Conservation (phyloP, 495 filamentous ascomycete genomes). For the Penicillium riverlandense region DNA sequence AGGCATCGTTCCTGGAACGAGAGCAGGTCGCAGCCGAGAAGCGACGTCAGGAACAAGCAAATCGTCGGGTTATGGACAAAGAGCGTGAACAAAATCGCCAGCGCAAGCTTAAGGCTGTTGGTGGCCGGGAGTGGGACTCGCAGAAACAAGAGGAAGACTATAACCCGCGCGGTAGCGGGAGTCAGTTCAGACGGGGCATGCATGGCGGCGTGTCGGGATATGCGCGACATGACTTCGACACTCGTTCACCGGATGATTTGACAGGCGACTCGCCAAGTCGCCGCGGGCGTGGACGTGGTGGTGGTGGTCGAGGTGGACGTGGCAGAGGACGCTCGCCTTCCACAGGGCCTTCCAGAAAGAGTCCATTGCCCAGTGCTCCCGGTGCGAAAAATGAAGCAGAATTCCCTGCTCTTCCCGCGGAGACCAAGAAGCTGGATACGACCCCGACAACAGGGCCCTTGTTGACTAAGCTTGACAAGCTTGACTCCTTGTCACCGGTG, state of each 20-base stretch:
- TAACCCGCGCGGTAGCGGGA: conserved; percentile 37
- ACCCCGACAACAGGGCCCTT: conserved; percentile 1
- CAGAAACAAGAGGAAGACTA: conserved; percentile 63
- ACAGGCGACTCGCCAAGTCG: neutral
- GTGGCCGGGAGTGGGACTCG: conserved; percentile 69
- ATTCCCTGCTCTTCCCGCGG: conserved; percentile 38
- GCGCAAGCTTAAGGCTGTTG: conserved; percentile 59
- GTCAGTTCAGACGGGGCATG: conserved; percentile 47
- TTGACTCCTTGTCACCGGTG: conserved; percentile 17
- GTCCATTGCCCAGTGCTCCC: conserved; percentile 9
- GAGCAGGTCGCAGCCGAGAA: conserved; percentile 51
- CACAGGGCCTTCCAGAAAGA: conserved; percentile 10
- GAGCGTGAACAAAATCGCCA: conserved; percentile 67
- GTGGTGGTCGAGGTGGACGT: conserved; percentile 20
- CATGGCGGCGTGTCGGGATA: conserved; percentile 50
- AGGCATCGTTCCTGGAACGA: conserved; percentile 57
- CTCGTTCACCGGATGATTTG: conserved; percentile 14
- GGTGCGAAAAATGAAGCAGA: conserved; percentile 25
- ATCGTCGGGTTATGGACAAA: conserved; percentile 54
- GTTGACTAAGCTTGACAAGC: conserved; percentile 7
- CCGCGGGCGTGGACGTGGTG: conserved; percentile 8
- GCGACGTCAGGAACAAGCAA: conserved; percentile 47
- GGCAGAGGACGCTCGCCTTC: conserved; percentile 18
- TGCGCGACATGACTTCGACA: conserved; percentile 25
- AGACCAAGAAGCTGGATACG: conserved; percentile 8